phyloP scores from a whole-genome alignment of 306 rosid genomes.

The Rubus parviflorus region DNA sequence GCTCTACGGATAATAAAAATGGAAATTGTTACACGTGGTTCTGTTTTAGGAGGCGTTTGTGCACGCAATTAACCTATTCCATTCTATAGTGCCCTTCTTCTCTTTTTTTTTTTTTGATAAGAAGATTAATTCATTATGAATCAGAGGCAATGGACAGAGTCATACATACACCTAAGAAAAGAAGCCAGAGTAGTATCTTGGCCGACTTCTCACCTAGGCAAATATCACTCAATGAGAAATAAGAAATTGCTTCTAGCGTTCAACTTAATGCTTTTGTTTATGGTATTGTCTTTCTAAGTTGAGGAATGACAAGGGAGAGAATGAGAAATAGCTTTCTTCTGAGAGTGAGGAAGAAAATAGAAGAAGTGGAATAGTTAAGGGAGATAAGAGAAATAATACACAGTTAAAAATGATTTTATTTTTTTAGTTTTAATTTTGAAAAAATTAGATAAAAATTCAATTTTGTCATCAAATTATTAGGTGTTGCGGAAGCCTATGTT shows the following conservation, averaged over 20 bases:
- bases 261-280: not conserved
- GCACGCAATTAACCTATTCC: not conserved
- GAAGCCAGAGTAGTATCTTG: no score
- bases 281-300: not conserved
- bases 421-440: not conserved
- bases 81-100: not conserved
- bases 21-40: not conserved
- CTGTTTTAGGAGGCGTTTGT: not conserved
- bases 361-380: not conserved
- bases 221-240: not conserved
- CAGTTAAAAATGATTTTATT: not conserved
- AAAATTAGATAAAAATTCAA: no score
- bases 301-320: not conserved
- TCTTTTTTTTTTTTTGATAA: no score
- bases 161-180: no score
- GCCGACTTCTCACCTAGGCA: no score
- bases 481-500: no score
- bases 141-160: no score
- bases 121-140: no score
- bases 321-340: not conserved
- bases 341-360: not conserved
- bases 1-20: conserved; percentile 11
- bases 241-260: not conserved
- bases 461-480: no score
- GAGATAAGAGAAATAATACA: not conserved